Evolutionary conservation across 768 basidiomycete species (phyloP).

Genomic region (Gymnopilus dilepis): DNA sequence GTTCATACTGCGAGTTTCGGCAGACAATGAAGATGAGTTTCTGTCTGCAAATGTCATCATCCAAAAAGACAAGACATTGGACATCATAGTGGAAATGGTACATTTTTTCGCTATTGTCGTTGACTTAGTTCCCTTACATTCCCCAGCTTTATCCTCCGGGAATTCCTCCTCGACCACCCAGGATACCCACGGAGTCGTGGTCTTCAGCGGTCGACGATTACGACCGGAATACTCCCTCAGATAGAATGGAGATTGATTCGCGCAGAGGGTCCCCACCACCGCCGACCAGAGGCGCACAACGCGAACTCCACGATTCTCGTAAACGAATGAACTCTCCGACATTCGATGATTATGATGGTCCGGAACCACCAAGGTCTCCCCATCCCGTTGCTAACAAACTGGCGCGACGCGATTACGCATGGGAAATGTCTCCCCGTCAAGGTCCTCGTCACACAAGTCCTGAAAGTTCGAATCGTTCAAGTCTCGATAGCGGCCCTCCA

Average conservation of each 20-base stretch:
- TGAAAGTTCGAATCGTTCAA: slow-evolving; percentile 4
- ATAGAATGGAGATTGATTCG: slow-evolving; percentile 18
- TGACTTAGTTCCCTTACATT: slow-evolving; percentile 6
- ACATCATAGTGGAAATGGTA: slow-evolving; percentile 65
- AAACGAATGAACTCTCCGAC: slow-evolving; percentile 32
- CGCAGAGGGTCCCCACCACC: slow-evolving; percentile 1
- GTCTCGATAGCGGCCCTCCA: background rate
- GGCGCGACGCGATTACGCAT: slow-evolving; percentile 18
- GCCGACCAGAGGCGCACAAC: background rate
- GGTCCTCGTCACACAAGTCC: slow-evolving; percentile 13
- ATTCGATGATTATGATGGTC: slow-evolving; percentile 30
- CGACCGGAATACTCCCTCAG: slow-evolving; percentile 7
- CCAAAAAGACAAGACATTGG: slow-evolving; percentile 56
- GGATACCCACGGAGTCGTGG: slow-evolving; percentile 33
- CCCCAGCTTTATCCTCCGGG: slow-evolving; percentile 42
- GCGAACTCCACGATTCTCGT: slow-evolving; percentile 15
- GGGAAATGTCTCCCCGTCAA: slow-evolving; percentile 20
- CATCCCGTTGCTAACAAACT: slow-evolving; percentile 15
- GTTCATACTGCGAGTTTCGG: slow-evolving; percentile 65
- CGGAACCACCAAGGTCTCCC: slow-evolving; percentile 7
- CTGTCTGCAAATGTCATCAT: slow-evolving; percentile 63
- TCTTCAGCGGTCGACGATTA: slow-evolving; percentile 11
- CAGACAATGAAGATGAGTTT: slow-evolving; percentile 54
- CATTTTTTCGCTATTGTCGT: slow-evolving; percentile 2
- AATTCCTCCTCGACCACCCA: slow-evolving; percentile 35